Evolutionary conservation across 2,329 filamentous ascomycete genomes (phyloP).

Genomic region (Calonectria pauciramosa): DNA sequence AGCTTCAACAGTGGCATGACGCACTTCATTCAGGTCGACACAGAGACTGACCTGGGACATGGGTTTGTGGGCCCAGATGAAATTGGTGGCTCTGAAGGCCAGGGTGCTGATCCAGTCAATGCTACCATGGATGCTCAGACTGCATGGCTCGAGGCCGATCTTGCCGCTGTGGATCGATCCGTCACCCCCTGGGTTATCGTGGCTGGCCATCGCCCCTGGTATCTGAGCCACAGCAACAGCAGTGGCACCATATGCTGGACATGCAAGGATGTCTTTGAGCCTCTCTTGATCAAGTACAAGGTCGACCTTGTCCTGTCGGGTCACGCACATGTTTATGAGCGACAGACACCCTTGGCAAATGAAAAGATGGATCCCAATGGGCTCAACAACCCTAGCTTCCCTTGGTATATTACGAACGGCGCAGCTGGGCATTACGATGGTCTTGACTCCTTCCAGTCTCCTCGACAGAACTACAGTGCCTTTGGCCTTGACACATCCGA

Average conservation of each 20-base stretch:
- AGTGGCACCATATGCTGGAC: slow-evolving; percentile 33
- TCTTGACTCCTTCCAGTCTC: slow-evolving; percentile 32
- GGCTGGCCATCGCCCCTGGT: slow-evolving; percentile 62
- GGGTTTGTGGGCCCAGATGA: slow-evolving; percentile 40
- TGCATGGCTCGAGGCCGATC: slow-evolving; percentile 52
- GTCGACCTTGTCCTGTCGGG: slow-evolving; percentile 69
- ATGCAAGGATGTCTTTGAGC: slow-evolving; percentile 61
- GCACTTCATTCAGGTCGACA: slow-evolving; percentile 51
- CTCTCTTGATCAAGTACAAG: slow-evolving; percentile 65
- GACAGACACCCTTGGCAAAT: slow-evolving; percentile 58
- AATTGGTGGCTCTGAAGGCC: slow-evolving; percentile 36
- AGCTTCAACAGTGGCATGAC: slow-evolving; percentile 46
- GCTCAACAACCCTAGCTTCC: slow-evolving; percentile 48
- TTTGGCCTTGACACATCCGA: not conserved
- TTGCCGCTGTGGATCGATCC: slow-evolving; percentile 67
- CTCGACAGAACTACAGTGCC: not conserved
- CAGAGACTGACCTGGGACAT: slow-evolving; percentile 37
- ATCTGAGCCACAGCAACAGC: slow-evolving; percentile 51
- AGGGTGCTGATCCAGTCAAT: slow-evolving; percentile 62
- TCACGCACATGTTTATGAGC: slow-evolving; percentile 70
- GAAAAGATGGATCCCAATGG: slow-evolving; percentile 51
- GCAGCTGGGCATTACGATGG: slow-evolving; percentile 47
- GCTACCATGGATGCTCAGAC: slow-evolving; percentile 62
- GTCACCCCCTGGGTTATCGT: slow-evolving; percentile 63
- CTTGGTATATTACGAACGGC: slow-evolving; percentile 48